Base-by-base conservation (phyloP, 108 stramenopile genomes). In the Fragilaria crotonensis region DNA sequence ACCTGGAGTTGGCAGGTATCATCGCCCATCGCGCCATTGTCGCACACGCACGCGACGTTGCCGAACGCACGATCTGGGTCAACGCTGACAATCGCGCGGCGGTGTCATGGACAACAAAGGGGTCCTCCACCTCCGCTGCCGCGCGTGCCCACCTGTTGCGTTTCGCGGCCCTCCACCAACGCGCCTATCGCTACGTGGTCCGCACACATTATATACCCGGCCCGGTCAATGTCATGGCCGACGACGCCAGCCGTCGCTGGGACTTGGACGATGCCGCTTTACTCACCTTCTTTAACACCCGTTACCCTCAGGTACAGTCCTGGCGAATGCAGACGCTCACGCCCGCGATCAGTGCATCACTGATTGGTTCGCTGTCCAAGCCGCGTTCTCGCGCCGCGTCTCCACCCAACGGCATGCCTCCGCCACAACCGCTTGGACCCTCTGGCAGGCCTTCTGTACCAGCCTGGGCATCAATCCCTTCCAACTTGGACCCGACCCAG, bases 121-220 rank as follows among this genome's bases (percentile, higher is more conserved):
- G 54, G 14, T 47, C 26, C 9, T 41, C 48, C 18, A 32, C 64
- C 3, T 31, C 57, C n/a, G 22, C 46, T 32, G 25, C 2, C 21
- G 21, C 47, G 4, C 21, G 54, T n/a, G 54, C 63, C 20, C 49
- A 48, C 54, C 36, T 33, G 22, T 48, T 65, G 19, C 64, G 54
- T 11, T 14, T 55, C 7, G 11, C 7, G 9, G 23, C 28, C 19
- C 19, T 62, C 5, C 60, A 62, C 31, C 64, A 65, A 59, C 30
- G 64, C 0, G 11, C 44, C 45, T 44, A 58, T 25, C 57, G 57
- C 44, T 58, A 58, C 23, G 9, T 58, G n/a, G 19, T 44, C 30
- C 58, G 71, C 71, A 66, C 70, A 66, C 44, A 70, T 71, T 61
- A 59, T 60, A 4, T 48, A 52, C n/a, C n/a, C n/a, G n/a, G n/a